Evolutionary conservation across 176 grass and related monocot genomes (phyloP).

Genomic region (Triticum turgidum): DNA sequence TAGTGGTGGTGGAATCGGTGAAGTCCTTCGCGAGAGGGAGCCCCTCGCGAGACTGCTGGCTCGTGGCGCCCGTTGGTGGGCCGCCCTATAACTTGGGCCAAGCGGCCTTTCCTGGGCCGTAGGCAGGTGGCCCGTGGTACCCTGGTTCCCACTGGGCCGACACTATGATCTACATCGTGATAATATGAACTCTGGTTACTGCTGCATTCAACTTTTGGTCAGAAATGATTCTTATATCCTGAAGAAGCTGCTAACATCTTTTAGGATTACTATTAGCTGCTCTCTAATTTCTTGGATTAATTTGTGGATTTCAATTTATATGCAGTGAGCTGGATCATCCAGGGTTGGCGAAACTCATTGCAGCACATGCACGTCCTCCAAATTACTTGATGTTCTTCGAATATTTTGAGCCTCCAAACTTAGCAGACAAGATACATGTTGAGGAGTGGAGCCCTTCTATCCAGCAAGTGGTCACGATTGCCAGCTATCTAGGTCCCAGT

Average conservation of each 20-base stretch:
- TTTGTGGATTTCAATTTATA: background rate
- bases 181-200: background rate
- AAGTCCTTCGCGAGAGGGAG: no score
- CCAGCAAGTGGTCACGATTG: slow-evolving; percentile 63
- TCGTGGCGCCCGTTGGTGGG: no score
- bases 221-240: background rate
- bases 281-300: background rate
- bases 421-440: slow-evolving; percentile 77
- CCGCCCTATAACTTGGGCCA: no score
- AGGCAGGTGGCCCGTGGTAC: no score
- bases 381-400: slow-evolving; percentile 90
- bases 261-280: background rate
- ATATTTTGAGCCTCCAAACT: slow-evolving; percentile 84
- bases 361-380: slow-evolving; percentile 80
- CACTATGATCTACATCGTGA: background rate
- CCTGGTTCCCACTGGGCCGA: no score
- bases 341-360: slow-evolving; percentile 69
- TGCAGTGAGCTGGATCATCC: slow-evolving; percentile 81
- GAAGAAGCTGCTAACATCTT: background rate
- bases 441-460: slow-evolving; percentile 78
- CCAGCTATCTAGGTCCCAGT: slow-evolving; percentile 69
- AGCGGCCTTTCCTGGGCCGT: no score
- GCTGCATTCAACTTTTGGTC: background rate
- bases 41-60: no score
- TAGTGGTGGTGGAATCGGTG: no score